Conservation (phyloP, 2,329 filamentous ascomycete genomes). For the Plectosphaerella sp. region DNA sequence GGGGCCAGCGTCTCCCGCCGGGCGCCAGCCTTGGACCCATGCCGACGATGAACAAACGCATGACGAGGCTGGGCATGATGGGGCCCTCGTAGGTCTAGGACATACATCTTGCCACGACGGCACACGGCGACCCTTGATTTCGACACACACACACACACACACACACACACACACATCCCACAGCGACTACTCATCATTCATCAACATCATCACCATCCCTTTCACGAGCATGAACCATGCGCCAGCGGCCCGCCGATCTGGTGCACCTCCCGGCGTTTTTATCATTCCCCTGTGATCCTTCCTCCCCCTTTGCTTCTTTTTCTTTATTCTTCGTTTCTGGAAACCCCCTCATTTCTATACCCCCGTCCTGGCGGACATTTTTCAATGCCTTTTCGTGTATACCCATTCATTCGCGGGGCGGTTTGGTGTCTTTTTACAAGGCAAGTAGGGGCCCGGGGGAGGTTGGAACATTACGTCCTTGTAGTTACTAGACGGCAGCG, state of each 20-base stretch:
- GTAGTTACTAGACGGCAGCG: not conserved
- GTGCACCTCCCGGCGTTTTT: not conserved
- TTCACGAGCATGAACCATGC: too few species aligned
- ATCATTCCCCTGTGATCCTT: not conserved
- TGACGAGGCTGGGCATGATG: conserved; percentile 58
- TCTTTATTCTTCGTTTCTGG: conserved; percentile 7
- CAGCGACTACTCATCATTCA: conserved; percentile 2
- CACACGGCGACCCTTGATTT: not conserved
- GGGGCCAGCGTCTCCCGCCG: conserved; percentile 10
- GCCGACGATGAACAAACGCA: conserved; percentile 57
- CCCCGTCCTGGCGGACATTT: conserved; percentile 11
- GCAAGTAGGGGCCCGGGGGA: not conserved
- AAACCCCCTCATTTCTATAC: conserved; percentile 13
- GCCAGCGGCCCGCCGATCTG: too few species aligned
- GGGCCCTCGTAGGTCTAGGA: conserved; percentile 15
- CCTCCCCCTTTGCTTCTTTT: not conserved
- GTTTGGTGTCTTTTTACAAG: not conserved
- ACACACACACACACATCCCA: not conserved
- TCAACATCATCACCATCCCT: not conserved
- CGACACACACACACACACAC: too few species aligned
- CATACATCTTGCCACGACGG: too few species aligned
- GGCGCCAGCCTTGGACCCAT: conserved; percentile 20
- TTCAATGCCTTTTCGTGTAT: conserved; percentile 2
- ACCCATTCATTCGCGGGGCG: not conserved
- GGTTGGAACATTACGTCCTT: too few species aligned